Conservation (phyloP, 768 basidiomycete species). For the Tremella mesenterica region DNA sequence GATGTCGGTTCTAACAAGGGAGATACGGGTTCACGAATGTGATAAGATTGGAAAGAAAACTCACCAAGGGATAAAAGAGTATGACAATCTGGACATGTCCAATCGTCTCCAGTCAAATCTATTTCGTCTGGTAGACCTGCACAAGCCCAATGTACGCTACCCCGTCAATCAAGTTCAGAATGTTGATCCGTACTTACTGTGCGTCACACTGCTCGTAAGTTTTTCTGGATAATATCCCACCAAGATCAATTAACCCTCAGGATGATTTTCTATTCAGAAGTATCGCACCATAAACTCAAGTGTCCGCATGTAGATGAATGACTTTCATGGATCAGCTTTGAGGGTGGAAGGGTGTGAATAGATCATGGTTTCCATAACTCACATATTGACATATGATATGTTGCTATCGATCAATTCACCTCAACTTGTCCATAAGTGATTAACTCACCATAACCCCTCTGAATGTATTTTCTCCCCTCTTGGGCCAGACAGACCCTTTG, state of each 20-base stretch:
- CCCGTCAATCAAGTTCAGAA: not conserved
- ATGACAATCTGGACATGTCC: not conserved
- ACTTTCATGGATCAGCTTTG: not conserved
- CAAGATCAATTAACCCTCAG: too few species aligned
- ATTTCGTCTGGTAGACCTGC: not conserved
- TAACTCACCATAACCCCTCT: conserved; percentile 3
- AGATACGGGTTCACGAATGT: too few species aligned
- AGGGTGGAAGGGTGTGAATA: not conserved
- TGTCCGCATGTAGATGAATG: not conserved
- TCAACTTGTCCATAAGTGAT: not conserved
- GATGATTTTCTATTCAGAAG: too few species aligned
- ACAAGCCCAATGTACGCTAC: conserved; percentile 6
- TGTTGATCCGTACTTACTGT: not conserved
- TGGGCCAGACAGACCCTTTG: not conserved
- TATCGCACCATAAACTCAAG: not conserved
- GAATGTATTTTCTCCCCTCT: not conserved
- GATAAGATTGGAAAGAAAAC: not conserved
- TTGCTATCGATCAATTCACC: not conserved
- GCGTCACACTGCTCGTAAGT: conserved; percentile 6
- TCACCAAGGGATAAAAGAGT: not conserved
- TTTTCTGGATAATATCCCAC: too few species aligned
- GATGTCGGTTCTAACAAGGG: not conserved
- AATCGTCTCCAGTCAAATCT: not conserved
- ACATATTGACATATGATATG: not conserved
- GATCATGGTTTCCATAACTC: not conserved